Base-by-base conservation (phyloP, 1,284 basidiomycete species). In the Thelephora terrestris region DNA sequence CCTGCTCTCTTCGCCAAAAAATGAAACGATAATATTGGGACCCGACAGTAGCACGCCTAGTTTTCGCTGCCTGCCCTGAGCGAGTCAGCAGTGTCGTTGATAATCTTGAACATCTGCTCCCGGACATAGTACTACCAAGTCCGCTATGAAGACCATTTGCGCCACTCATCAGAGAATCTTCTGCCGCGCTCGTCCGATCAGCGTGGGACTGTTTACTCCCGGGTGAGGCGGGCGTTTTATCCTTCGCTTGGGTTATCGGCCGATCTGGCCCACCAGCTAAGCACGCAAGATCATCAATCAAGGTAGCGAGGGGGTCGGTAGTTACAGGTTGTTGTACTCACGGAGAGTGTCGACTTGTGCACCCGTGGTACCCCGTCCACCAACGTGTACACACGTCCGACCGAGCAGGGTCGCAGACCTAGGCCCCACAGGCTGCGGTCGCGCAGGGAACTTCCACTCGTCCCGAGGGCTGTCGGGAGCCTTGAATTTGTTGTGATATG, bases 211-310 rank as follows among this genome's bases (percentile, higher is more conserved):
- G 7, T 21, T 36, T n/a, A 18, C 29, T 14, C 35, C 35, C 16
- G 49, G 21, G 23, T 32, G 47, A 46, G 55, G 45, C 10, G 50
- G 14, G 43, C 10, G 37, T 38, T 24, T 36, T 43, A 25, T 51
- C 52, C 20, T 21, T 42, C 16, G 50, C 48, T 55, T 61, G 55
- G 16, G 65, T 64, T 7, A 66, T 50, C 3, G 79, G 80, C 48
- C 81, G 66, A 55, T 82, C 69, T 2, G 79, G 77, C 0, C 81
- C 81, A 16, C 75, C 81, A 47, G 84, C 81, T 85, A 42, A 7
- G 45, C 21, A 49, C 35, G 12, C 25, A 16, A 14, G 9, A 32
- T 23, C 16, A 36, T 32, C 9, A 17, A 50, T 40, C 35, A 43
- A 18, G n/a, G n/a, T n/a, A 14, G 39, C 38, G 23, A 49, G 24